Percentiles rank a stretch among this genome's conserved stretches.
Evolutionary conservation across 352 stramenopile species (phyloP).

Genomic region (Plasmopara halstedii): DNA sequence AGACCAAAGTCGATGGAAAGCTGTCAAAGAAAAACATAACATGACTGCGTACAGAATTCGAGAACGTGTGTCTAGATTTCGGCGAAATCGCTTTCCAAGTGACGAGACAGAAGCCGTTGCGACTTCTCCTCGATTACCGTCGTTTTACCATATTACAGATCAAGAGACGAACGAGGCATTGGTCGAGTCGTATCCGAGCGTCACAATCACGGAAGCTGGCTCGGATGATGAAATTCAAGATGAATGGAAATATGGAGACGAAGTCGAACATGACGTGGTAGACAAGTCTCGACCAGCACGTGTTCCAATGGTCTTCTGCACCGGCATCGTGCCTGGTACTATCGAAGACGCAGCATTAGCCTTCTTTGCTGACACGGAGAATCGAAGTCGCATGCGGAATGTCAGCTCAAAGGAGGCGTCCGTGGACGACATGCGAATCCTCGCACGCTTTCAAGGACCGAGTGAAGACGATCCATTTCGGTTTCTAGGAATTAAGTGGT

Average conservation of each 20-base stretch:
- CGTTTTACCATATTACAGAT: conserved; percentile 8
- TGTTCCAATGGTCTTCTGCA: conserved; percentile 22
- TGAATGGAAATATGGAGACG: too few species aligned
- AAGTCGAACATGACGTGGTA: conserved; percentile 21
- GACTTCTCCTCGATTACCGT: conserved; percentile 18
- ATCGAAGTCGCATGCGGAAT: conserved; percentile 17
- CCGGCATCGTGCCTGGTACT: conserved; percentile 22
- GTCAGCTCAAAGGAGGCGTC: conserved; percentile 13
- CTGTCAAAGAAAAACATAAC: conserved; percentile 35
- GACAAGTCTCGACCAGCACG: conserved; percentile 15
- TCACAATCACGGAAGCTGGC: conserved; percentile 9
- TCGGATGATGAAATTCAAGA: conserved; percentile 8
- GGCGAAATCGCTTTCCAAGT: conserved; percentile 9
- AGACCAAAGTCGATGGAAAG: conserved; percentile 34
- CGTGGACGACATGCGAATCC: conserved; percentile 21
- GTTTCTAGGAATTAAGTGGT: conserved; percentile 44
- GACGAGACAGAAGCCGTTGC: conserved; percentile 18
- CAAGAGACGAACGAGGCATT: conserved; percentile 8
- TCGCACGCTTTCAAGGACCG: conserved; percentile 28
- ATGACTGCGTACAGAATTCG: conserved; percentile 41
- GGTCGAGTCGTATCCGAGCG: conserved; percentile 11
- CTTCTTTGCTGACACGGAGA: conserved; percentile 26
- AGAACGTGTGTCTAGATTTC: conserved; percentile 1
- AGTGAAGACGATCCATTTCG: conserved; percentile 34
- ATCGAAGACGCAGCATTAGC: conserved; percentile 35